Evolutionary conservation across 176 grass and related monocot species (phyloP).

Genomic region (Aechmea fasciata): DNA sequence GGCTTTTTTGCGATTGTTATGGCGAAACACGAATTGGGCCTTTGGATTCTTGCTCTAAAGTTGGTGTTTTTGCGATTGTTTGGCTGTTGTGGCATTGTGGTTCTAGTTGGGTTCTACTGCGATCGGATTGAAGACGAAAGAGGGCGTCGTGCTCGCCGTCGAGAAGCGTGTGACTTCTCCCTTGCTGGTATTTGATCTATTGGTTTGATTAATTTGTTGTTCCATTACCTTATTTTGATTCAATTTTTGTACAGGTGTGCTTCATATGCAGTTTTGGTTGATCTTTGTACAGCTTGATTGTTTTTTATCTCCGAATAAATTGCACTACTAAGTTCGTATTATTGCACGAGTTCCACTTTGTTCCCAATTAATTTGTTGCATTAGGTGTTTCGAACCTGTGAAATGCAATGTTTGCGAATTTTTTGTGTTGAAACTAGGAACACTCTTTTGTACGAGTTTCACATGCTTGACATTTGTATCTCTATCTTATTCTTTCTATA

Average conservation of each 20-base stretch:
- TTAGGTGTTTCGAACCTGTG: no score
- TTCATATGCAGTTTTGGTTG: neutral
- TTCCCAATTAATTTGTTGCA: no score
- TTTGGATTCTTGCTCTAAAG: neutral
- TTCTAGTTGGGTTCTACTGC: constrained; percentile 83
- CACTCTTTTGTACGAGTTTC: no score
- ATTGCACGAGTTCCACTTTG: no score
- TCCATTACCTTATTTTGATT: neutral
- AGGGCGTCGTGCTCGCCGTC: constrained; percentile 84
- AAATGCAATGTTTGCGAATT: no score
- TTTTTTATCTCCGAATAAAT: neutral
- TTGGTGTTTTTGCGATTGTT: neutral
- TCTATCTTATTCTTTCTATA: no score
- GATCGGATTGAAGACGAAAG: constrained; percentile 81
- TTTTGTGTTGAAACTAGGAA: no score
- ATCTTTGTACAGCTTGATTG: neutral
- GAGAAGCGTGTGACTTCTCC: constrained; percentile 96
- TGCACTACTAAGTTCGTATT: no score
- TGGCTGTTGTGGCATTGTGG: constrained; percentile 4
- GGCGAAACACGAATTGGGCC: constrained; percentile 1
- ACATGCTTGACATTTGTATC: no score
- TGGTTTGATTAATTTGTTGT: neutral
- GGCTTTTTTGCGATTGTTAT: neutral
- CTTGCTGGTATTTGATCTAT: constrained; percentile 46
- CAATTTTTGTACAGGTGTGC: neutral